Conservation (phyloP, 306 rosid species). For the Vigna hirtella region DNA sequence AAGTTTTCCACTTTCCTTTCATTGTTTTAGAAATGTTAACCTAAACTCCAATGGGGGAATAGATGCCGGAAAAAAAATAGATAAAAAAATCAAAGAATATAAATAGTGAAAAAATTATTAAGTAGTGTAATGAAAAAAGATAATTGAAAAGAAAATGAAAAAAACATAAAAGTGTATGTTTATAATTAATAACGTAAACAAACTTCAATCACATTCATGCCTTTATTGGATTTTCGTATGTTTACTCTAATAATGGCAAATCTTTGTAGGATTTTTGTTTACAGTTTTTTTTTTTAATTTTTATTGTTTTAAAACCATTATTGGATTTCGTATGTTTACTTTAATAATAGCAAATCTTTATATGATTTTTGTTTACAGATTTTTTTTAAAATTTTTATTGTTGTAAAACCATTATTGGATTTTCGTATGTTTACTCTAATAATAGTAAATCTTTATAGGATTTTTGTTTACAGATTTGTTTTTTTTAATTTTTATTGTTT, state of each 20-base stretch:
- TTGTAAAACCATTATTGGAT: background rate
- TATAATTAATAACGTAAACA: too few species aligned
- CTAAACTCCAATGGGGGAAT: too few species aligned
- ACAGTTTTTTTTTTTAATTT: background rate
- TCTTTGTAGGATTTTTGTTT: background rate
- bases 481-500: background rate
- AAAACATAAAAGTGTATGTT: too few species aligned
- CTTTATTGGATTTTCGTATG: background rate
- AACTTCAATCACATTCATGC: background rate
- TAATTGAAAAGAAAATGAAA: too few species aligned
- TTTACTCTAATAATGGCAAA: background rate
- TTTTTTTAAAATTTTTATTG: background rate
- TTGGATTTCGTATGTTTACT: too few species aligned
- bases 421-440: too few species aligned
- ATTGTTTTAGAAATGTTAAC: too few species aligned
- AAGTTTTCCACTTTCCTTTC: too few species aligned
- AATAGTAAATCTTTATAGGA: background rate
- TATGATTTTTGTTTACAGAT: background rate
- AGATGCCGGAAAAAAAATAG: too few species aligned
- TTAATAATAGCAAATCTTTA: background rate
- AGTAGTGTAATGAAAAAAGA: too few species aligned
- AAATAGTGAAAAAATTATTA: too few species aligned
- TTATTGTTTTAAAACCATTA: background rate
- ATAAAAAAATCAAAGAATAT: too few species aligned
- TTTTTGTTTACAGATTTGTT: background rate